Evolutionary conservation across 129 eudicot species (phyloP), one percentile per base, ranked within the genome.

Genomic region (Oenanthe sinensis): DNA sequence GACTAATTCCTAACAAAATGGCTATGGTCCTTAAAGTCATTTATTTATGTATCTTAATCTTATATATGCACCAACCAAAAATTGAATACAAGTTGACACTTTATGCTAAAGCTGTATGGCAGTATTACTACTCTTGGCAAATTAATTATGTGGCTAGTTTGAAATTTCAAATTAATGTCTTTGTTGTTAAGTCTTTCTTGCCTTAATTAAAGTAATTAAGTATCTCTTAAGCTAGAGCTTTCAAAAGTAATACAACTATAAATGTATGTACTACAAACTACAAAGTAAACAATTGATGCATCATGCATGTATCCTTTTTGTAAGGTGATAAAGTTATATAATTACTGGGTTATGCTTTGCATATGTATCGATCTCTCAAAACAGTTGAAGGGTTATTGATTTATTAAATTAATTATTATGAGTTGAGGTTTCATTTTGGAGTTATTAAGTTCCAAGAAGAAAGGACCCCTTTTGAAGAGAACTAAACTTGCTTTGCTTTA

Each of bases 1-100:
- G 86, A 83, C 81, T 9, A 17, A 65, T 79, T 75, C 83, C 86
- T 79, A 83, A 79, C 36, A 70, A 11, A 16, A 39, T 67, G 72
- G 43, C 42, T 67, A 30, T 30, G 46, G 46, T 70, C 75, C 3
- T 37, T 68, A 68, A 68, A 12, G 44, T 28, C 73, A 68, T 68
- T 3, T 33, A 33, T 1, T 37, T 36, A 55, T 22, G 28, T 19
- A 36, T 39, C 78, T 52, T 49, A 39, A 39, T 45, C 33, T 24
- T 43, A 70, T 70, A 70, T 70, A 17, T 33, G 75, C 46, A 72
- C 50, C 76, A 42, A 72, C 76, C 76, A 22, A 10, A 72, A 72
- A 9, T 72, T 42, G 76, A 72, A 17, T 42, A n/a, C 33, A 79
- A 67, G 58, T 79, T 52, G 78, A 79, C 78, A 71, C 55, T 79